These are phyloP conservation scores for Crepidotus variabilis DNA, from an alignment of 768 basidiomycete species.

Conservation along the genomic window DNA sequence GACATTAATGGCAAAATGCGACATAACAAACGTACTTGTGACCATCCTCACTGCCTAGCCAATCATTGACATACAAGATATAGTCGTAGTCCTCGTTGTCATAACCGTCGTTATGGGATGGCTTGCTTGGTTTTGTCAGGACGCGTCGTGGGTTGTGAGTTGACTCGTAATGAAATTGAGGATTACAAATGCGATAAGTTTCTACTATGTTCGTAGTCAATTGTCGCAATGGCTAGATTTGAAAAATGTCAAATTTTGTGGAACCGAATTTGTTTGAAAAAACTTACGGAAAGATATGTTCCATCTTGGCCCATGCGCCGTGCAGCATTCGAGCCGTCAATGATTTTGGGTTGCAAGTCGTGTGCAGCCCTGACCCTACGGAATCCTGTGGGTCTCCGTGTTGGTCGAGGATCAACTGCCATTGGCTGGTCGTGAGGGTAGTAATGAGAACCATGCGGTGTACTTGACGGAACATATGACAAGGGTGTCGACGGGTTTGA, in stretches of 20 bases:
- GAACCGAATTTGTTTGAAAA: conserved; percentile 3
- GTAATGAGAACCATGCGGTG: conserved; percentile 48
- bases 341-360: conserved; percentile 73
- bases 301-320: conserved; percentile 79
- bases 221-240: conserved; percentile 50
- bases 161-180: conserved; percentile 92
- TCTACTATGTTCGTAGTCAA: conserved; percentile 86
- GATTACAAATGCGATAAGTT: conserved; percentile 94
- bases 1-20: background rate
- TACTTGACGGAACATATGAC: conserved; percentile 55
- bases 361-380: conserved; percentile 70
- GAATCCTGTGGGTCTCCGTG: conserved; percentile 72
- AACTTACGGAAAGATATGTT: conserved; percentile 75
- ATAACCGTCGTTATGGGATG: conserved; percentile 91
- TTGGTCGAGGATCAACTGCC: conserved; percentile 67
- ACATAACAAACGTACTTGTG: conserved; percentile 71
- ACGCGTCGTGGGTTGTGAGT: conserved; percentile 94
- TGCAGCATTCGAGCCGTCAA: conserved; percentile 53
- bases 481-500: conserved; percentile 74
- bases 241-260: conserved; percentile 1
- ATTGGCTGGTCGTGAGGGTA: conserved; percentile 67
- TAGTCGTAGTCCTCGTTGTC: conserved; percentile 99
- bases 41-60: conserved; percentile 90
- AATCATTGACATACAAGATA: conserved; percentile 98
- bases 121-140: conserved; percentile 96